phyloP scores from a whole-genome alignment of 2,329 filamentous ascomycete genomes.

The Curvularia sp. region DNA sequence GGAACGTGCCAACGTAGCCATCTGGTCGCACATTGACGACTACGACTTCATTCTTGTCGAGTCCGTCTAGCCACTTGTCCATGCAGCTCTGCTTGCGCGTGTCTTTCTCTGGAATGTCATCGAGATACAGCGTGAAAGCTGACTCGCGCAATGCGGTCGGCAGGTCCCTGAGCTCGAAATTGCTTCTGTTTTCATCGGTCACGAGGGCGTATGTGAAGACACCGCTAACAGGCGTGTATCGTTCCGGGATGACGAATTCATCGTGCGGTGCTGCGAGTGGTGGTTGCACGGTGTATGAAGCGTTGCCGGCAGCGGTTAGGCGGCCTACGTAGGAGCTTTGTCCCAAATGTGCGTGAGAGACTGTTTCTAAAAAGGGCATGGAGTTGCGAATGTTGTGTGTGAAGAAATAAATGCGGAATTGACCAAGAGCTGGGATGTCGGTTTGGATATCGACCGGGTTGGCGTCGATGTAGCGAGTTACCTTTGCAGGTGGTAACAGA shows the following conservation, averaged over 20 bases:
- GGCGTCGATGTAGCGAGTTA: slow-evolving; percentile 76
- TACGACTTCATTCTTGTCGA: slow-evolving; percentile 64
- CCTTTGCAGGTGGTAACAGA: slow-evolving; percentile 70
- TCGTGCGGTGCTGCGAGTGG: slow-evolving; percentile 66
- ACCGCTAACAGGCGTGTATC: slow-evolving; percentile 72
- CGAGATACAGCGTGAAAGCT: slow-evolving; percentile 75
- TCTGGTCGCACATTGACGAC: slow-evolving; percentile 75
- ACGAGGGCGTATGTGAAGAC: slow-evolving; percentile 71
- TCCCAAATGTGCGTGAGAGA: slow-evolving; percentile 64
- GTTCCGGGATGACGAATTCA: slow-evolving; percentile 69
- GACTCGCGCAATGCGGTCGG: slow-evolving; percentile 68
- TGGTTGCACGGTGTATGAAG: slow-evolving; percentile 68
- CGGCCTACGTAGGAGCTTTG: slow-evolving; percentile 64
- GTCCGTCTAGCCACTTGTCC: slow-evolving; percentile 71
- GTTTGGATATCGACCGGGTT: slow-evolving; percentile 80
- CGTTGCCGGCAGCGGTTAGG: slow-evolving; percentile 64
- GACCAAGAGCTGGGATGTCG: slow-evolving; percentile 77
- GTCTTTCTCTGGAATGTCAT: slow-evolving; percentile 65
- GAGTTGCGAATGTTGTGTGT: slow-evolving; percentile 65
- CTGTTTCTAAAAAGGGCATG: slow-evolving; percentile 64
- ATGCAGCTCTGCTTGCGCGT: slow-evolving; percentile 63
- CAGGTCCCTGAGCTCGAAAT: slow-evolving; percentile 71
- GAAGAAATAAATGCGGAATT: slow-evolving; percentile 78
- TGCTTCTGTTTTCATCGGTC: slow-evolving; percentile 67
- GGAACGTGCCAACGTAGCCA: slow-evolving; percentile 73